These are phyloP conservation scores for Aegilops speltoides DNA, from an alignment of 176 grass and related monocot genomes.

Conservation along the genomic window DNA sequence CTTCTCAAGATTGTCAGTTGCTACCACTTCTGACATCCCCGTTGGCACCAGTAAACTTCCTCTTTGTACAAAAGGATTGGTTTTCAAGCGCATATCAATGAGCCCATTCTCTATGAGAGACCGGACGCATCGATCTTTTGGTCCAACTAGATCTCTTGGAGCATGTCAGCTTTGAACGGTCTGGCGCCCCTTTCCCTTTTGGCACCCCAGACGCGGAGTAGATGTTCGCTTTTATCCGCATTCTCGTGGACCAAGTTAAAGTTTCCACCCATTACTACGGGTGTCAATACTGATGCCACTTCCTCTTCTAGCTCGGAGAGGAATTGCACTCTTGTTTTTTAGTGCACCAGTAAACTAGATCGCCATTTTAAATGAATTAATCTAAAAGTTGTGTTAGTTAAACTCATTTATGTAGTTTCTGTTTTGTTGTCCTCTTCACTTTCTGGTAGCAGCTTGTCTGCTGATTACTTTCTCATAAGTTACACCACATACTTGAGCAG, in stretches of 20 bases:
- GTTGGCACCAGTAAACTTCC: too few species aligned
- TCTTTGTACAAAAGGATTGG: too few species aligned
- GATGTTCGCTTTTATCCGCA: neutral
- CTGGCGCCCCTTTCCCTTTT: too few species aligned
- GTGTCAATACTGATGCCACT: neutral
- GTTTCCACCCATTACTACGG: neutral
- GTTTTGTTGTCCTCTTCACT: neutral
- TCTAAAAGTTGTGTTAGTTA: neutral
- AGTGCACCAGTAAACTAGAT: slow-evolving; percentile 2
- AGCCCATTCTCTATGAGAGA: too few species aligned
- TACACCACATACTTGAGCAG: slow-evolving; percentile 41
- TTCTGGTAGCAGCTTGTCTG: neutral
- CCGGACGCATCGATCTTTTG: too few species aligned
- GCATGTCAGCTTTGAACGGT: too few species aligned
- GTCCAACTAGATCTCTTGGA: too few species aligned
- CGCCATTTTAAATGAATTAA: neutral
- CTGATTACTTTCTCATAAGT: neutral
- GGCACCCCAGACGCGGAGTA: too few species aligned
- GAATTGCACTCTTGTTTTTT: neutral
- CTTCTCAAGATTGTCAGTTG: too few species aligned
- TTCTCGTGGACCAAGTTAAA: neutral
- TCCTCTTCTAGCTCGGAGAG: neutral
- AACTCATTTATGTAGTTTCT: neutral
- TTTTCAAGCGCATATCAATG: too few species aligned
- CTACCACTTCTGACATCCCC: too few species aligned